Percentiles rank a stretch among this genome's conserved stretches.
phyloP scores from a whole-genome alignment of 768 basidiomycete genomes.

The Naematelia encephala region DNA sequence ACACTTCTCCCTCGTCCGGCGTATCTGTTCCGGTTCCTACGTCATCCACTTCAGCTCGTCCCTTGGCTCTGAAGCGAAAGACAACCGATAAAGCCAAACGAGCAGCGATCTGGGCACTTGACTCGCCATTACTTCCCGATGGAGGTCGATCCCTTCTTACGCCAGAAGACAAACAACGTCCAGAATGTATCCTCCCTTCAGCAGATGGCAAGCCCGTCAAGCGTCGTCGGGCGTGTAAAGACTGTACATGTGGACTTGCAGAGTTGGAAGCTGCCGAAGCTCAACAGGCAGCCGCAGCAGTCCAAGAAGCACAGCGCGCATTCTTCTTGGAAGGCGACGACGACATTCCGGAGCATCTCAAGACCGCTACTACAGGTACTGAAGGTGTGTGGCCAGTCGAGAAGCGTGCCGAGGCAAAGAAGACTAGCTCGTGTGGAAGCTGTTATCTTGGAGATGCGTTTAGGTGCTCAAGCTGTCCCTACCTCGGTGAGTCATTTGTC shows the following conservation, averaged over 20 bases:
- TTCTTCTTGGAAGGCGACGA: slow-evolving; percentile 58
- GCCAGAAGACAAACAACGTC: slow-evolving; percentile 73
- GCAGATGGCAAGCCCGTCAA: slow-evolving; percentile 46
- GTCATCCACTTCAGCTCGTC: slow-evolving; percentile 21
- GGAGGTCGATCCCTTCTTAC: slow-evolving; percentile 82
- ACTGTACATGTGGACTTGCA: slow-evolving; percentile 91
- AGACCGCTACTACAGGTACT: slow-evolving; percentile 43
- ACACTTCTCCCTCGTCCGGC: slow-evolving; percentile 32
- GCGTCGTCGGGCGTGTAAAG: slow-evolving; percentile 73
- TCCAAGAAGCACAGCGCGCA: slow-evolving; percentile 53
- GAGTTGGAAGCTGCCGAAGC: slow-evolving; percentile 85
- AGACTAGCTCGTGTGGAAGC: slow-evolving; percentile 91
- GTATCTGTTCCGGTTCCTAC: slow-evolving; percentile 19
- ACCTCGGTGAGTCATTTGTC: slow-evolving; percentile 67
- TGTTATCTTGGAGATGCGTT: slow-evolving; percentile 99
- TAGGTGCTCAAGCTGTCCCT: slow-evolving; percentile 92
- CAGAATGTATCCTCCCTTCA: slow-evolving; percentile 60
- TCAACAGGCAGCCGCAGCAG: slow-evolving; percentile 41
- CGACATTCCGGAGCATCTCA: slow-evolving; percentile 52
- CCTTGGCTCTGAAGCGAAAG: slow-evolving; percentile 35
- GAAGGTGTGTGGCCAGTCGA: slow-evolving; percentile 49
- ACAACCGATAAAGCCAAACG: slow-evolving; percentile 67
- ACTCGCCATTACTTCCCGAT: slow-evolving; percentile 67
- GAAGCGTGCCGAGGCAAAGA: slow-evolving; percentile 47
- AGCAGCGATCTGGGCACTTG: slow-evolving; percentile 83